Base-by-base conservation (phyloP, 2,329 filamentous ascomycete species). In the Pseudogymnoascus sp. region DNA sequence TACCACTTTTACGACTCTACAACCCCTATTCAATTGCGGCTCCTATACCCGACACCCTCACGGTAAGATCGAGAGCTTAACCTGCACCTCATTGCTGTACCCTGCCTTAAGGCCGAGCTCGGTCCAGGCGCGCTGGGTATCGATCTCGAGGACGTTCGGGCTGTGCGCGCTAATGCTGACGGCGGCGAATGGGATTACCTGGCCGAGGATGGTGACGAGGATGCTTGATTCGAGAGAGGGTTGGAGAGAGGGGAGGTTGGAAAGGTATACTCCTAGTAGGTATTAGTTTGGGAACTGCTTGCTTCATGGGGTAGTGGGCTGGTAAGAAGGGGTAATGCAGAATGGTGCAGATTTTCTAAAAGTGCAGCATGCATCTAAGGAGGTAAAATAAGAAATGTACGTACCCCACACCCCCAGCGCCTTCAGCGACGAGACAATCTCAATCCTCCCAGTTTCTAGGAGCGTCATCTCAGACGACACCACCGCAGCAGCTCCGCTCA, bases 401-500 rank as follows among this genome's bases (percentile, higher is more conserved):
- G 70, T 78, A 84, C 89, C 90, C 16, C 91, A 79, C 18, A 81
- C 81, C 0, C 93, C 93, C 1, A 97, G 76, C 0, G 92, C 92
- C 73, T 96, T 97, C 44, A 97, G 73, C 12, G 82, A 84, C 1
- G 89, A 84, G 69, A 86, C 84, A 11, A 96, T 76, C 6, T 84
- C 75, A 18, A 95, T 76, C 14, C 85, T 78, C 0, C 86, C 85
- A 63, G 84, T 87, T 6, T 81, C 78, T 37, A 82, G 76, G 46
- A 87, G 73, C 36, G 81, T 82, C 50, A 87, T 81, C 28, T 83
- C 80, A n/a, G 79, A 87, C 38, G 79, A 81, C 1, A 88, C 78
- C 6, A 96, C 82, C 0, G 91, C 92, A 1, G 91, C 92, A 0
- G 88, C 86, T 0, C 92, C 93, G 0, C 91, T 91, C 90, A 97